Evolutionary conservation across 345 rosid species (phyloP).

Genomic region (Lumnitzera racemosa): DNA sequence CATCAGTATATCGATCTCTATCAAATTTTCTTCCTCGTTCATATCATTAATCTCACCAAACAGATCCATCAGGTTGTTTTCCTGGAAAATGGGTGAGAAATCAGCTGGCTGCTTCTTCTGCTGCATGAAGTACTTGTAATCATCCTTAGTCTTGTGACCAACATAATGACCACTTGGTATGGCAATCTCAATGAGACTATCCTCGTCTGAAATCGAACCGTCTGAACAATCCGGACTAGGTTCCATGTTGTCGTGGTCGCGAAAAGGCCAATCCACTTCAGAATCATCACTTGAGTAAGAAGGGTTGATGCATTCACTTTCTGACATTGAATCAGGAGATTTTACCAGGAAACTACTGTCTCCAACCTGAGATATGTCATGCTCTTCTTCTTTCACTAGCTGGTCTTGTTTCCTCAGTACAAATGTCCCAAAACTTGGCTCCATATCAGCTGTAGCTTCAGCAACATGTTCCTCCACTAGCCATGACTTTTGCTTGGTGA

Average conservation of each 20-base stretch:
- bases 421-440: neutral
- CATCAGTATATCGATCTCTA: slow-evolving; percentile 39
- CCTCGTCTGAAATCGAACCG: slow-evolving; percentile 37
- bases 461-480: neutral
- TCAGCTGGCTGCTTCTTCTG: slow-evolving; percentile 14
- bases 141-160: slow-evolving; percentile 12
- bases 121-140: slow-evolving; percentile 1
- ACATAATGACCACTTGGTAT: slow-evolving; percentile 32
- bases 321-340: slow-evolving; percentile 8
- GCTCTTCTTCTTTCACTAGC: neutral
- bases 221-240: slow-evolving; percentile 21
- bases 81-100: slow-evolving; percentile 13
- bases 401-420: neutral
- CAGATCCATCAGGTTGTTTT: slow-evolving; percentile 19
- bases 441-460: neutral
- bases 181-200: slow-evolving; percentile 39
- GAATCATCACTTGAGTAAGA: slow-evolving; percentile 27
- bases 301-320: slow-evolving; percentile 18
- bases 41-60: slow-evolving; percentile 23
- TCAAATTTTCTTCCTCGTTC: slow-evolving; percentile 39
- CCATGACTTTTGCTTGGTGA: slow-evolving; percentile 5
- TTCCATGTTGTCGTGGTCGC: slow-evolving; percentile 7
- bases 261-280: slow-evolving; percentile 18
- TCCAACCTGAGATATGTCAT: neutral
- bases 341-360: neutral